phyloP scores from a whole-genome alignment of 192 early-diverging fungal genomes.

The Coemansia erecta region DNA sequence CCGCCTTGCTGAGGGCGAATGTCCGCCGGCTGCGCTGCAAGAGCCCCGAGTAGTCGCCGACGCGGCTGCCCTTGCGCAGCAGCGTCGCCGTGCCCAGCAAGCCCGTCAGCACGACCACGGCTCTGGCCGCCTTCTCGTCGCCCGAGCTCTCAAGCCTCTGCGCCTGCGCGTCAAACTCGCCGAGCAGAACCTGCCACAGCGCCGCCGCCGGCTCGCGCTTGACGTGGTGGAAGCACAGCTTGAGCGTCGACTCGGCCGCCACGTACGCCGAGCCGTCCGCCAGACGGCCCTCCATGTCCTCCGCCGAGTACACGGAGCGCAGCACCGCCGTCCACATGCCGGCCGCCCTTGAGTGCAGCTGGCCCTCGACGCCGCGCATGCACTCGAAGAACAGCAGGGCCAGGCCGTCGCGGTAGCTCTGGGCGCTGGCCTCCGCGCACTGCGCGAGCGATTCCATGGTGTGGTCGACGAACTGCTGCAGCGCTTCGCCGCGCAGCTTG shows the following conservation, averaged over 20 bases:
- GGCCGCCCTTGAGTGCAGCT: conserved; percentile 57
- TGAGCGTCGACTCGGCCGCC: conserved; percentile 28
- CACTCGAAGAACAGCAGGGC: conserved; percentile 81
- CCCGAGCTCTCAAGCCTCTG: conserved; percentile 3
- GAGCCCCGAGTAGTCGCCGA: conserved; percentile 31
- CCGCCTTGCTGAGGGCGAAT: conserved; percentile 15
- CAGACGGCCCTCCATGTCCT: conserved; percentile 17
- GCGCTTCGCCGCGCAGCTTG: conserved; percentile 63
- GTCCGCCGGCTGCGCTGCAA: conserved; percentile 32
- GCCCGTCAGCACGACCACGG: conserved; percentile 13
- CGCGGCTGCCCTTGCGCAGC: conserved; percentile 46
- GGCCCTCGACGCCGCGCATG: conserved; percentile 64
- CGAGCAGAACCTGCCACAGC: conserved; percentile 35
- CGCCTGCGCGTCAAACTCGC: conserved; percentile 26
- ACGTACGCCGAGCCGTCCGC: conserved; percentile 26
- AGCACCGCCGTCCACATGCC: conserved; percentile 44
- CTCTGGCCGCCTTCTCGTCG: conserved; percentile 14
- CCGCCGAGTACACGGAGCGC: conserved; percentile 28
- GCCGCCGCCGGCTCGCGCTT: conserved; percentile 25
- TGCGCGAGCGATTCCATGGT: conserved; percentile 55
- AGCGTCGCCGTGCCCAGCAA: conserved; percentile 28
- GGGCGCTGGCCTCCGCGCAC: conserved; percentile 26
- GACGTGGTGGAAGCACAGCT: conserved; percentile 34
- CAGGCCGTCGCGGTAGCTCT: conserved; percentile 69
- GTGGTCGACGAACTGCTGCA: conserved; percentile 61